Evolutionary conservation across 192 early-diverging fungal genomes (phyloP).

Genomic region (Coemansia sp.): DNA sequence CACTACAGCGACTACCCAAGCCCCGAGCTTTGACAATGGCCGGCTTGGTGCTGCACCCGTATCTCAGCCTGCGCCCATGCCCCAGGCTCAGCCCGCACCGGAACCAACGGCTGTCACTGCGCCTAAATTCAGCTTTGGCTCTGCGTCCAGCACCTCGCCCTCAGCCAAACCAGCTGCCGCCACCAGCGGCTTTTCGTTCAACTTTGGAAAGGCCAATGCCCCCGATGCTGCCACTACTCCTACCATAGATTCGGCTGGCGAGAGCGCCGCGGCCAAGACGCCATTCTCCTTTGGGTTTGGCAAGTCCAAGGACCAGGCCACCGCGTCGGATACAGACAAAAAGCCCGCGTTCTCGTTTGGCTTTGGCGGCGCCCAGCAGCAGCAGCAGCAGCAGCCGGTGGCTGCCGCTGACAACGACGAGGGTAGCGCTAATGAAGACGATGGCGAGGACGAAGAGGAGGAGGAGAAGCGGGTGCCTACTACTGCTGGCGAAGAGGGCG

Average conservation of each 20-base stretch:
- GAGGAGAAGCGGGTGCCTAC: constrained; percentile 22
- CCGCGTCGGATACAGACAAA: background rate
- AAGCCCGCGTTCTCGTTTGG: constrained; percentile 52
- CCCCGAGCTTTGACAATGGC: constrained; percentile 6
- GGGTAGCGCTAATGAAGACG: background rate
- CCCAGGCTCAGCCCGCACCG: background rate
- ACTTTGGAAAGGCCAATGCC: constrained; percentile 24
- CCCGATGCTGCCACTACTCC: background rate
- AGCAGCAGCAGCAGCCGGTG: background rate
- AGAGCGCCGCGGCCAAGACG: constrained; percentile 19
- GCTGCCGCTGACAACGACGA: constrained; percentile 7
- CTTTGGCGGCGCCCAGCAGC: constrained; percentile 16
- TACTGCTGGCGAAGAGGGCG: constrained; percentile 54
- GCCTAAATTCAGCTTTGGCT: constrained; percentile 10
- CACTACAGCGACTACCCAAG: background rate
- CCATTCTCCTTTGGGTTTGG: constrained; percentile 46
- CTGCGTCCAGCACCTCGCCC: constrained; percentile 3
- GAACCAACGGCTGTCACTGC: background rate
- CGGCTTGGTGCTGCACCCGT: background rate
- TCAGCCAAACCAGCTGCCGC: constrained; percentile 2
- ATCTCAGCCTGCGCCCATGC: background rate
- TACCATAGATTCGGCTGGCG: background rate
- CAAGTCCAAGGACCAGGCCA: background rate
- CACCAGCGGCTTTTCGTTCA: constrained; percentile 24
- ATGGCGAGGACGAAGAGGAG: constrained; percentile 9